A percentile compares a stretch with the other conserved stretches of the same genome.
Conservation (phyloP, 495 filamentous ascomycete genomes). For the Penicillium turbatum region DNA sequence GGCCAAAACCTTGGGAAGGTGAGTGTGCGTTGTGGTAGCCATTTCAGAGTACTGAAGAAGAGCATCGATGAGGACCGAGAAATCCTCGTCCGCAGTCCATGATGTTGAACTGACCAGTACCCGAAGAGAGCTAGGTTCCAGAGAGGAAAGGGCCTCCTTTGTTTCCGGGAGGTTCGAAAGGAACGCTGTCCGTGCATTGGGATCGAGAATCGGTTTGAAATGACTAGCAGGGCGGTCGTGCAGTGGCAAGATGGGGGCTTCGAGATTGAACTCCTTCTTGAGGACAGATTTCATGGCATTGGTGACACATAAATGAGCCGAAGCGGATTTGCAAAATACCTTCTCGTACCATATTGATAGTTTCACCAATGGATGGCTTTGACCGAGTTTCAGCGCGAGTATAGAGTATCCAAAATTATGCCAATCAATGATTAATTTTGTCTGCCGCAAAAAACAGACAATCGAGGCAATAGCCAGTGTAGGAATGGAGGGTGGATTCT, state of each 20-base stretch:
- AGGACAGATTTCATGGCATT: slow-evolving; percentile 78
- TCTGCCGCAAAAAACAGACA: slow-evolving; percentile 73
- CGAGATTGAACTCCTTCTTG: slow-evolving; percentile 56
- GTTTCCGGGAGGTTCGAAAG: slow-evolving; percentile 59
- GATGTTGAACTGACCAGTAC: slow-evolving; percentile 88
- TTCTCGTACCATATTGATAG: slow-evolving; percentile 74
- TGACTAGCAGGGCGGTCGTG: slow-evolving; percentile 85
- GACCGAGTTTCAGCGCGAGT: slow-evolving; percentile 62
- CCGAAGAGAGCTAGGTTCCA: slow-evolving; percentile 53
- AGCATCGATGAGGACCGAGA: slow-evolving; percentile 81
- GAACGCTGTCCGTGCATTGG: slow-evolving; percentile 49
- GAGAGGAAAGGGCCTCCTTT: slow-evolving; percentile 45
- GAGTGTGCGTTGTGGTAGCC: slow-evolving; percentile 26
- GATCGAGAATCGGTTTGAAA: slow-evolving; percentile 62
- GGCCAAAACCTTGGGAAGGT: slow-evolving; percentile 64
- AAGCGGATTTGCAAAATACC: slow-evolving; percentile 60
- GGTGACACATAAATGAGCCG: slow-evolving; percentile 81
- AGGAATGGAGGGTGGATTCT: slow-evolving; percentile 96
- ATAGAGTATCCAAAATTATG: slow-evolving; percentile 99
- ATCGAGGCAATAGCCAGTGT: slow-evolving; percentile 71
- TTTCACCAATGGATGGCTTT: slow-evolving; percentile 67
- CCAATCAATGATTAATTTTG: slow-evolving; percentile 88
- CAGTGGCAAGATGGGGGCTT: slow-evolving; percentile 61
- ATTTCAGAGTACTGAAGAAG: slow-evolving; percentile 64
- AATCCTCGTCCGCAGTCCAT: slow-evolving; percentile 97